phyloP scores from a whole-genome alignment of 2,329 filamentous ascomycete genomes.

The Fonsecaea nubica region DNA sequence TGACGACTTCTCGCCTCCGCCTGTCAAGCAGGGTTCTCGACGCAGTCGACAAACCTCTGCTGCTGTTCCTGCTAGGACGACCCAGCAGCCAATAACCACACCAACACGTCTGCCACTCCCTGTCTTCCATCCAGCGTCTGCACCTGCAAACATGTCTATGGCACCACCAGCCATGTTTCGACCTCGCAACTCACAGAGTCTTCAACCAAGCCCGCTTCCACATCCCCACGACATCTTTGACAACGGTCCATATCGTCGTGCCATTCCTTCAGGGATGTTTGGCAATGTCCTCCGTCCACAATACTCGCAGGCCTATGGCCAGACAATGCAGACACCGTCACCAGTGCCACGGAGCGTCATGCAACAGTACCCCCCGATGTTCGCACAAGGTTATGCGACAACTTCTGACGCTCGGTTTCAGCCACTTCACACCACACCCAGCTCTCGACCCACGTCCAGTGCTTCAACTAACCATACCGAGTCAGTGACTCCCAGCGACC shows the following conservation, averaged over 20 bases:
- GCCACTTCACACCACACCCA: not conserved
- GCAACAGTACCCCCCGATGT: conserved; percentile 1
- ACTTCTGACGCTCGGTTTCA: not conserved
- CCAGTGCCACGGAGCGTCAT: not conserved
- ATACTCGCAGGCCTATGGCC: not conserved
- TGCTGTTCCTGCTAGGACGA: not conserved
- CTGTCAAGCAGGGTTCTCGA: not conserved
- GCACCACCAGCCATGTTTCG: not conserved
- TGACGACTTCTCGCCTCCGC: not conserved
- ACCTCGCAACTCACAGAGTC: not conserved
- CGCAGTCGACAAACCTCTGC: not conserved
- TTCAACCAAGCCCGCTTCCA: not conserved
- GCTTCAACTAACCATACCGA: not conserved
- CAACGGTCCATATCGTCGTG: not conserved
- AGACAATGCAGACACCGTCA: not conserved
- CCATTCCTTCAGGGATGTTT: not conserved
- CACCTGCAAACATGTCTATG: not conserved
- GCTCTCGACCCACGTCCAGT: not conserved
- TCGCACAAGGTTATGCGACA: not conserved
- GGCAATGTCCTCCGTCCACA: not conserved
- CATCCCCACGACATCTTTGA: not conserved
- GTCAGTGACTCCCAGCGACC: not conserved
- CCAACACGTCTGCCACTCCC: not conserved
- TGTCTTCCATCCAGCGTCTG: not conserved
- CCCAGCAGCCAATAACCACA: not conserved